Percentiles rank a stretch among this genome's conserved stretches.
Conservation (phyloP, 2,329 filamentous ascomycete genomes). For the Fonsecaea pedrosoi region DNA sequence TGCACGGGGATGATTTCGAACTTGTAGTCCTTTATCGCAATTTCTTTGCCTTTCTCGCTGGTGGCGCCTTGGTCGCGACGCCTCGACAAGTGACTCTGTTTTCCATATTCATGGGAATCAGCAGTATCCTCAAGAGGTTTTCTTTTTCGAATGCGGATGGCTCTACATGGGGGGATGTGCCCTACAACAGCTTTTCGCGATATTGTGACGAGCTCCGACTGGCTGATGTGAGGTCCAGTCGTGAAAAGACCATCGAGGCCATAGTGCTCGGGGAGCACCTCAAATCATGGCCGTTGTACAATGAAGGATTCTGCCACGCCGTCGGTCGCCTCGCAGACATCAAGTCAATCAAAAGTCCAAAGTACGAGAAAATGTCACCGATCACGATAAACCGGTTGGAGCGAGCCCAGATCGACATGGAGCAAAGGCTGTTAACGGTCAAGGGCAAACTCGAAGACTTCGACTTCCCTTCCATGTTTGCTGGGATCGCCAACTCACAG, state of each 20-base stretch:
- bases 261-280: constrained; percentile 88
- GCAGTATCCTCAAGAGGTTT: constrained; percentile 63
- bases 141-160: constrained; percentile 68
- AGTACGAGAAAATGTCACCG: constrained; percentile 72
- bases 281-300: constrained; percentile 81
- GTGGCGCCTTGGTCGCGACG: constrained; percentile 66
- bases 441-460: constrained; percentile 81
- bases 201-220: constrained; percentile 80
- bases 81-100: constrained; percentile 62
- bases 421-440: constrained; percentile 72
- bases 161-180: constrained; percentile 68
- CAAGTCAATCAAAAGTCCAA: constrained; percentile 70
- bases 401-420: constrained; percentile 79
- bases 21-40: constrained; percentile 66
- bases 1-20: constrained; percentile 60
- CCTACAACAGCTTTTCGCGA: constrained; percentile 56
- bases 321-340: constrained; percentile 82
- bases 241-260: constrained; percentile 87
- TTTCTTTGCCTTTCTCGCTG: constrained; percentile 68
- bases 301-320: constrained; percentile 88
- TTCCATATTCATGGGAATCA: constrained; percentile 66
- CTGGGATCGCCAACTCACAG: constrained; percentile 84
- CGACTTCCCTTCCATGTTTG: constrained; percentile 87
- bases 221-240: constrained; percentile 79
- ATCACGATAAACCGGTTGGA: constrained; percentile 81